These are phyloP conservation scores for Crucihimalaya himalaica DNA, from an alignment of 345 rosid genomes.

Conservation along the genomic window DNA sequence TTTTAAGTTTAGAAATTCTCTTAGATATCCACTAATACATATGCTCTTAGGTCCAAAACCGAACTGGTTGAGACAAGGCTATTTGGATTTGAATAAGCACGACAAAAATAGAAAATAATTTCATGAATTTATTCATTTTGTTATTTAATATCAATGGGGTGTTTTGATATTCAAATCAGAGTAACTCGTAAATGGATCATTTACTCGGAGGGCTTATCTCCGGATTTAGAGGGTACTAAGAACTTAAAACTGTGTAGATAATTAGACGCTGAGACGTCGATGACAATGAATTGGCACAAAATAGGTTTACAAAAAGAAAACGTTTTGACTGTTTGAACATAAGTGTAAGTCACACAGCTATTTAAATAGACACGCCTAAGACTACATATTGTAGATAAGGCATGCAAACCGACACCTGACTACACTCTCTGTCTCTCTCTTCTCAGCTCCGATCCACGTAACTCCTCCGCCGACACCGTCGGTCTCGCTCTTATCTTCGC, in stretches of 20 bases:
- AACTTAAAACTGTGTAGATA: not conserved
- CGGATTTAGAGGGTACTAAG: not conserved
- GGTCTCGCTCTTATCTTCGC: slow-evolving; percentile 42
- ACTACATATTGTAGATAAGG: slow-evolving; percentile 5
- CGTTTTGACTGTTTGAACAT: not conserved
- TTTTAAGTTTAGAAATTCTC: too few relatives aligned
- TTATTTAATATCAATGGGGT: not conserved
- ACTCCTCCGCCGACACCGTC: slow-evolving; percentile 36
- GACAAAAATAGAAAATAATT: slow-evolving; percentile 10
- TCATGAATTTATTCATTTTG: slow-evolving; percentile 23
- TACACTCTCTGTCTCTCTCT: slow-evolving; percentile 38
- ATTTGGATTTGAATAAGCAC: slow-evolving; percentile 22
- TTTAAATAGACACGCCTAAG: not conserved
- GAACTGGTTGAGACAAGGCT: slow-evolving; percentile 13
- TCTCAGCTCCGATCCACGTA: slow-evolving; percentile 42
- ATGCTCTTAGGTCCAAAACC: not conserved
- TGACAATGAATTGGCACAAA: not conserved
- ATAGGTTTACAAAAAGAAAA: not conserved
- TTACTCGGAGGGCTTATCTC: not conserved
- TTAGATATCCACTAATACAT: too few relatives aligned
- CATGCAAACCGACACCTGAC: slow-evolving; percentile 43
- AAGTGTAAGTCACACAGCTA: not conserved
- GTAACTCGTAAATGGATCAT: not conserved
- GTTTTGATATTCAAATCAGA: not conserved
- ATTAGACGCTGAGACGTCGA: not conserved